Percentiles rank a stretch among this genome's conserved stretches.
phyloP scores from a whole-genome alignment of 192 early-diverging fungal species.

The Coemansia sp. region DNA sequence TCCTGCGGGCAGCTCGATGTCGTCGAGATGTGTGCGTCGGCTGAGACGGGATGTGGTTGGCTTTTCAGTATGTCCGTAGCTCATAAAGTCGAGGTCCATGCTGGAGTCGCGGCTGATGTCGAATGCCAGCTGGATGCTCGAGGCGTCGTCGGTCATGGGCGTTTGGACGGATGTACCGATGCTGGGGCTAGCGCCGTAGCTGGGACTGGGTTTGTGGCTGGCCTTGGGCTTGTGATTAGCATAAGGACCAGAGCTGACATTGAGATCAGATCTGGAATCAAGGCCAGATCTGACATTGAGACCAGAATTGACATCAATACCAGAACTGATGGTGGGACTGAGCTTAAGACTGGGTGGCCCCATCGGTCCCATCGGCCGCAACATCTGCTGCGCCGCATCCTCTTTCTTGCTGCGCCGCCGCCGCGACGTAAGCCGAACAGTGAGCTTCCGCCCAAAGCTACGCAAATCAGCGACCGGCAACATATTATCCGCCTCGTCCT shows the following conservation, averaged over 20 bases:
- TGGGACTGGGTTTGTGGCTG: background rate
- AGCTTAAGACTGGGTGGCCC: background rate
- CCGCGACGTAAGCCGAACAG: constrained; percentile 25
- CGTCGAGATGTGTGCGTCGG: constrained; percentile 38
- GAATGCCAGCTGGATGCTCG: constrained; percentile 30
- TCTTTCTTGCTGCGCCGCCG: constrained; percentile 10
- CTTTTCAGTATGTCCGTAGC: constrained; percentile 8
- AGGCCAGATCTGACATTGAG: no score
- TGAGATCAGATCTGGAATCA: no score
- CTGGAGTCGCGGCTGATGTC: constrained; percentile 32
- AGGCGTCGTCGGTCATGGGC: constrained; percentile 12
- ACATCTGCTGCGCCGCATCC: background rate
- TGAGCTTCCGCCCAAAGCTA: constrained; percentile 35
- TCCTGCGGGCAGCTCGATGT: constrained; percentile 36
- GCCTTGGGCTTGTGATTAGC: background rate
- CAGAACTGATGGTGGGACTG: background rate
- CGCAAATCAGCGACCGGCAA: constrained; percentile 39
- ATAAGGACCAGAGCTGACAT: no score
- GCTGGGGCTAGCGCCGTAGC: constrained; percentile 4
- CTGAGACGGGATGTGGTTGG: constrained; percentile 12
- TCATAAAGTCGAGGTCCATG: constrained; percentile 17
- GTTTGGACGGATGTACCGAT: constrained; percentile 10
- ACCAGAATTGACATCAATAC: background rate
- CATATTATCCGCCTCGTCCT: constrained; percentile 26
- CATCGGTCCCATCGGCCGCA: background rate